These are phyloP conservation scores for Leishmania tarentolae DNA, from an alignment of 208 protist genomes.

Conservation along the genomic window DNA sequence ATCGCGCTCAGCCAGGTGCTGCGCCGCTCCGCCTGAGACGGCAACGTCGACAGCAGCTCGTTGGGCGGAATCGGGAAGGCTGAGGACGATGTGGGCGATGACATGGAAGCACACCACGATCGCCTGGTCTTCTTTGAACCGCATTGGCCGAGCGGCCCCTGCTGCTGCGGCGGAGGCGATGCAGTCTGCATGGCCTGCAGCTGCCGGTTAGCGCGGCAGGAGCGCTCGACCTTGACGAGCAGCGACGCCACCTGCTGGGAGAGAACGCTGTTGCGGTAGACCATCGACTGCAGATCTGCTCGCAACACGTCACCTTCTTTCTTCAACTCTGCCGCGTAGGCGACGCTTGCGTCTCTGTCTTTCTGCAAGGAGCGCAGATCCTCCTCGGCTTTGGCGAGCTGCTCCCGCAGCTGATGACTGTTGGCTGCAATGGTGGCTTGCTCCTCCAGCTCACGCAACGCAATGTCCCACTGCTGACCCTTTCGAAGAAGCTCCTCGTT, in stretches of 20 bases:
- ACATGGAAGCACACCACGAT: not conserved
- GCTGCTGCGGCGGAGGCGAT: not conserved
- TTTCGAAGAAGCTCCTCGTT: conserved; percentile 16
- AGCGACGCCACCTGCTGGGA: conserved; percentile 75
- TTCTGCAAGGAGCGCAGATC: conserved; percentile 7
- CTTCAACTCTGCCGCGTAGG: conserved; percentile 36
- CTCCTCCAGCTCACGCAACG: conserved; percentile 30
- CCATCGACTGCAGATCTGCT: conserved; percentile 57
- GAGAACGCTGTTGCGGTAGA: conserved; percentile 75
- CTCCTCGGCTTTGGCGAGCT: conserved; percentile 27
- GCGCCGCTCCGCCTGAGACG: conserved; percentile 7
- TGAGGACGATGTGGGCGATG: not conserved
- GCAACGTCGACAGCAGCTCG: not conserved
- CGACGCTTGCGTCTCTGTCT: conserved; percentile 23
- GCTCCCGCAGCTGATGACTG: conserved; percentile 21
- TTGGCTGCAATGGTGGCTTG: conserved; percentile 28
- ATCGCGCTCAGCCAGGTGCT: conserved; percentile 18
- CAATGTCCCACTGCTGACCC: conserved; percentile 29
- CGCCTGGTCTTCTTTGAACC: not conserved
- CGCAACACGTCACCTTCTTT: conserved; percentile 49
- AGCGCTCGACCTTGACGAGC: conserved; percentile 51
- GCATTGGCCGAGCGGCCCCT: not conserved
- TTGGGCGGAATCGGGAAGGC: not conserved
- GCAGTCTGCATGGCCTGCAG: conserved; percentile 3
- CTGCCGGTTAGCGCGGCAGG: conserved; percentile 7